Base-by-base conservation (phyloP, 768 basidiomycete genomes). In the Boletus tylopilopsis region DNA sequence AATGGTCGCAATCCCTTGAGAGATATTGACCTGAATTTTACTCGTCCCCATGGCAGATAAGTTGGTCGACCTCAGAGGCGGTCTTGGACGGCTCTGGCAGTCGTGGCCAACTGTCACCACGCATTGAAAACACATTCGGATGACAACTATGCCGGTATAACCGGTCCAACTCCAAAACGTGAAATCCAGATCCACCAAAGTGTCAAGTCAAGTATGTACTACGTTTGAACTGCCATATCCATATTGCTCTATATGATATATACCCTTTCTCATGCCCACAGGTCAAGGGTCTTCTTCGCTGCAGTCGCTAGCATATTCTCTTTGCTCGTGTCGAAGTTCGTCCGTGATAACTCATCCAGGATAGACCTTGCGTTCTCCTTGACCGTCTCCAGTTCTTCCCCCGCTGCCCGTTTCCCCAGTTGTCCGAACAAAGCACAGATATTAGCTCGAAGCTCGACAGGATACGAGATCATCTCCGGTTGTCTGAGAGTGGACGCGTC, bases 371-470 rank as follows among this genome's bases (percentile, higher is more conserved):
- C 69, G 37, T 68, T 67, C 6, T 76, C 77, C 65, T 82, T 81
- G 45, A 90, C 60, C 29, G 64, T 69, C 22, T 68, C 66, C 47
- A 82, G 64, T 25, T 77, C 73, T 5, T 76, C 74, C 7, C 75
- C 76, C 9, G 76, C 64, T 4, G 73, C 68, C 58, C 82, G 74
- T 56, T 76, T 77, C 29, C 77, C 77, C 18, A 89, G 62, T 55
- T 88, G 84, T 34, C 79, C 73, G 23, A 93, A 68, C 51, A 93
- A 75, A 7, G 84, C 78, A 62, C 88, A 90, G 16, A 82, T 78
- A 58, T 93, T 93, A 23, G 80, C 73, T 40, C 88, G 80, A 49
- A 93, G 79, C 70, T 92, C 90, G 18, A 80, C 69, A n/a, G 85
- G 85, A 59, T 82, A 84, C 52, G 79, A 71, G 51, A 71, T 71